Percentiles rank a stretch among this genome's conserved stretches.
Evolutionary conservation across 2,329 filamentous ascomycete genomes (phyloP).

Genomic region (Fusarium floridanum): DNA sequence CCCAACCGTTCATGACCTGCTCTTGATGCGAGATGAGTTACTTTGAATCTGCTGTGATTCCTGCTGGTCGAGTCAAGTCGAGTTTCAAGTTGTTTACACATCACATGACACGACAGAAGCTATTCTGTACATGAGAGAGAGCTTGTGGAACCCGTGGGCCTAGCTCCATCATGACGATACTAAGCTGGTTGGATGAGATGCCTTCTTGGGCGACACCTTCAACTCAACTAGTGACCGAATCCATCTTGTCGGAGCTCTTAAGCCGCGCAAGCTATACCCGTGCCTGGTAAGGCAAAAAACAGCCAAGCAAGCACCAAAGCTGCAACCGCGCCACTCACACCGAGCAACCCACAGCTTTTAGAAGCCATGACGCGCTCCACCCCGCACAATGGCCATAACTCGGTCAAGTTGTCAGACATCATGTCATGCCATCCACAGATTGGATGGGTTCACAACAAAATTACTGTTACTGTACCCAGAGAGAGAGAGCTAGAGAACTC

Average conservation of each 20-base stretch:
- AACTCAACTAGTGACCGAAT: background rate
- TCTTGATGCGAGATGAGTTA: background rate
- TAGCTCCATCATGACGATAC: constrained; percentile 18
- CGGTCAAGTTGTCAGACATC: constrained; percentile 29
- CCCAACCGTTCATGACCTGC: background rate
- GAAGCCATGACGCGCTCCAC: constrained; percentile 32
- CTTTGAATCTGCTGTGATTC: constrained; percentile 1
- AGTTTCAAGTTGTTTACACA: constrained; percentile 12
- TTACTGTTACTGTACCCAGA: background rate
- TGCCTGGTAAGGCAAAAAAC: background rate
- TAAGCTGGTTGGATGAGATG: background rate
- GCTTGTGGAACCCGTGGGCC: constrained; percentile 20
- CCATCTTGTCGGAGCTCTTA: background rate
- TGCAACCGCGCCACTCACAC: constrained; percentile 44
- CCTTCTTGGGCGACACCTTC: constrained; percentile 3
- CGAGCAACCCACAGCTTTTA: constrained; percentile 10
- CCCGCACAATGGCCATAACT: constrained; percentile 32
- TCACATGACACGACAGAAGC: constrained; percentile 2
- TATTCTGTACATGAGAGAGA: background rate
- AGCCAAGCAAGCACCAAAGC: background rate
- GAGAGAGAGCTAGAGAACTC: background rate
- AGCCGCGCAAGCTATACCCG: background rate
- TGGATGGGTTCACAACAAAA: background rate
- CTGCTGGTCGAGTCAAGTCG: background rate
- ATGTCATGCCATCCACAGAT: constrained; percentile 1